These are phyloP conservation scores for Fusarium bactridioides DNA, from an alignment of 2,329 filamentous ascomycete species.

Conservation along the genomic window DNA sequence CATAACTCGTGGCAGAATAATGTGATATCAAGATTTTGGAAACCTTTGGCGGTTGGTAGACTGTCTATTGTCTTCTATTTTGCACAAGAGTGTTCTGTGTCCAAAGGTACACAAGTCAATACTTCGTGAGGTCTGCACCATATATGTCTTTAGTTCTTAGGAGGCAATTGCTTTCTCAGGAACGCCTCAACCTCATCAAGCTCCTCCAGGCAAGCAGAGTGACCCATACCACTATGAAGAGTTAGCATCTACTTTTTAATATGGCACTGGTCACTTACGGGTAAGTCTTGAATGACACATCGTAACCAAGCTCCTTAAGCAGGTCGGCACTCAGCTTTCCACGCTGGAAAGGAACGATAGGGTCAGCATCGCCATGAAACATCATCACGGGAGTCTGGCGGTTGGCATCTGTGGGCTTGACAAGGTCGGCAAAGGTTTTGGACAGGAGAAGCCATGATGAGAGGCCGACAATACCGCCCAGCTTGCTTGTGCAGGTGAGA, in stretches of 20 bases:
- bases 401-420: constrained; percentile 54
- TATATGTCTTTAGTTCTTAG: constrained; percentile 23
- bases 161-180: constrained; percentile 55
- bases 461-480: constrained; percentile 88
- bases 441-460: constrained; percentile 81
- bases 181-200: constrained; percentile 80
- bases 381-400: constrained; percentile 85
- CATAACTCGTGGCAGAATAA: not conserved
- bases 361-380: constrained; percentile 84
- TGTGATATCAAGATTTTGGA: constrained; percentile 1
- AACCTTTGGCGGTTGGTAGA: not conserved
- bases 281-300: constrained; percentile 80
- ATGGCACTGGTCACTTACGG: constrained; percentile 56
- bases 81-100: not conserved
- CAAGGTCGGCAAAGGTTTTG: constrained; percentile 52
- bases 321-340: constrained; percentile 72
- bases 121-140: not conserved
- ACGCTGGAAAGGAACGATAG: constrained; percentile 73
- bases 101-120: not conserved
- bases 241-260: not conserved
- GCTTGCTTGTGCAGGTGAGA: constrained; percentile 73
- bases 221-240: constrained; percentile 67
- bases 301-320: constrained; percentile 74
- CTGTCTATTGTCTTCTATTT: not conserved
- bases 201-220: constrained; percentile 80